A percentile compares a stretch with the other conserved stretches of the same genome.
These are phyloP conservation scores for Debaryomycetaceae sp. DNA, from an alignment of 1,139 yeast genomes.

Conservation along the genomic window DNA sequence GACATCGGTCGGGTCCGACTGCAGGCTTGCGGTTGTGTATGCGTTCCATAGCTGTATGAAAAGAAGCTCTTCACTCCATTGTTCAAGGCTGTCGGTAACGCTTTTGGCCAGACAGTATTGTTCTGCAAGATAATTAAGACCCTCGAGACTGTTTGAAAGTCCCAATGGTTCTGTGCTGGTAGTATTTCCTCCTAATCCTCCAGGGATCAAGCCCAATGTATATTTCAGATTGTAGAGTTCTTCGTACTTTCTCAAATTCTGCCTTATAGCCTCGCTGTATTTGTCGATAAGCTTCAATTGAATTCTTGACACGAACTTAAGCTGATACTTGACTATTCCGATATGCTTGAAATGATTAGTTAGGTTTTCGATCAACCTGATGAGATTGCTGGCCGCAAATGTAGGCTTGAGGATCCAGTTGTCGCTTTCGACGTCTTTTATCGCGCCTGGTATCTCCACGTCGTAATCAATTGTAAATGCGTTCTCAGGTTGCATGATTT, in stretches of 20 bases:
- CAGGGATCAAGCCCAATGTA: constrained; percentile 39
- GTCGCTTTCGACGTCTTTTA: constrained; percentile 14
- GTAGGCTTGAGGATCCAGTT: constrained; percentile 53
- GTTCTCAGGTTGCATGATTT: constrained; percentile 49
- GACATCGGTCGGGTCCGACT: constrained; percentile 18
- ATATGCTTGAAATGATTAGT: constrained; percentile 60
- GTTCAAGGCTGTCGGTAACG: constrained; percentile 48
- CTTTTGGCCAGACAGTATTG: constrained; percentile 60
- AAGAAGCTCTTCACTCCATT: constrained; percentile 64
- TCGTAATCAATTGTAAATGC: constrained; percentile 66
- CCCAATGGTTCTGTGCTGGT: constrained; percentile 6
- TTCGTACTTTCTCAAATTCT: constrained; percentile 45
- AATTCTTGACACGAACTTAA: constrained; percentile 65
- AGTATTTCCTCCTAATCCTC: constrained; percentile 18
- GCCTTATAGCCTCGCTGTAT: constrained; percentile 51
- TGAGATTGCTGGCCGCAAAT: constrained; percentile 59
- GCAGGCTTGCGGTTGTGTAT: constrained; percentile 28
- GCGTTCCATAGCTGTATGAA: constrained; percentile 62
- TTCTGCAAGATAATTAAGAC: constrained; percentile 55
- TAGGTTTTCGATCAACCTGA: constrained; percentile 62
- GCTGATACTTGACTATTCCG: constrained; percentile 59
- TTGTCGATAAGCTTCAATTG: constrained; percentile 63
- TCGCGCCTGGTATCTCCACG: constrained; percentile 41
- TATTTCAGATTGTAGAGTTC: constrained; percentile 37
- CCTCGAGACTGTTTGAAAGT: constrained; percentile 19